These are phyloP conservation scores for Agrostemma githago DNA, from an alignment of 148 eudicot genomes.

Conservation along the genomic window DNA sequence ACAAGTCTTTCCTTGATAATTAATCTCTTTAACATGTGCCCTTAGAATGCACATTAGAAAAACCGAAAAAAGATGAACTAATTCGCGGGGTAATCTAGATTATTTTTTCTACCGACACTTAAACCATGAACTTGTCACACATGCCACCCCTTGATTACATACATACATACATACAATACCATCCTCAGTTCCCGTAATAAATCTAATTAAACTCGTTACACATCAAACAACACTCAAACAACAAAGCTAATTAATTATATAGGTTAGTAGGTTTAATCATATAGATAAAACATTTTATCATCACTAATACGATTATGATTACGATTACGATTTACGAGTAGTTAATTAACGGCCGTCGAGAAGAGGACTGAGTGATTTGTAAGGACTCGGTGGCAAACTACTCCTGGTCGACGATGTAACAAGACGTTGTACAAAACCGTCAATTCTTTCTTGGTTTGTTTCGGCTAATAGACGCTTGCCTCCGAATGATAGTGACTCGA, in stretches of 20 bases:
- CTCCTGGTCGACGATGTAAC: constrained; percentile 39
- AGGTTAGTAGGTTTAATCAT: constrained; percentile 20
- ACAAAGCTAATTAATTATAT: constrained; percentile 2
- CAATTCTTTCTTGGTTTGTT: constrained; percentile 72
- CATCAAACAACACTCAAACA: neutral
- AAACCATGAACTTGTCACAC: constrained; percentile 3
- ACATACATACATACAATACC: too few relatives aligned
- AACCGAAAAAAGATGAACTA: neutral
- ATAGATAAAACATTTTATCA: constrained; percentile 18
- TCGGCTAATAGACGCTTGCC: constrained; percentile 80
- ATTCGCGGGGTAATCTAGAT: neutral
- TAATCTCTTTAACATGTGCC: too few relatives aligned
- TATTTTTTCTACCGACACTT: constrained; percentile 1
- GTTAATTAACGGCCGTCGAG: constrained; percentile 61
- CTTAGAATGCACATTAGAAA: too few relatives aligned
- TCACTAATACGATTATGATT: neutral
- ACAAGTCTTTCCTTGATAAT: too few relatives aligned
- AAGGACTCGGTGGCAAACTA: constrained; percentile 88
- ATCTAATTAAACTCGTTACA: neutral
- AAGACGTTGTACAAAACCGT: constrained; percentile 67
- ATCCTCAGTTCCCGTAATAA: constrained; percentile 14
- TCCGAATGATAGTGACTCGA: constrained; percentile 84
- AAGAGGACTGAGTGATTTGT: constrained; percentile 67
- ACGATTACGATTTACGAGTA: too few relatives aligned
- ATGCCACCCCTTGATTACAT: constrained; percentile 11